Evolutionary conservation across 352 stramenopile genomes (phyloP), one percentile per base, ranked within the genome.

Genomic region (Elongisporangium senticosum): DNA sequence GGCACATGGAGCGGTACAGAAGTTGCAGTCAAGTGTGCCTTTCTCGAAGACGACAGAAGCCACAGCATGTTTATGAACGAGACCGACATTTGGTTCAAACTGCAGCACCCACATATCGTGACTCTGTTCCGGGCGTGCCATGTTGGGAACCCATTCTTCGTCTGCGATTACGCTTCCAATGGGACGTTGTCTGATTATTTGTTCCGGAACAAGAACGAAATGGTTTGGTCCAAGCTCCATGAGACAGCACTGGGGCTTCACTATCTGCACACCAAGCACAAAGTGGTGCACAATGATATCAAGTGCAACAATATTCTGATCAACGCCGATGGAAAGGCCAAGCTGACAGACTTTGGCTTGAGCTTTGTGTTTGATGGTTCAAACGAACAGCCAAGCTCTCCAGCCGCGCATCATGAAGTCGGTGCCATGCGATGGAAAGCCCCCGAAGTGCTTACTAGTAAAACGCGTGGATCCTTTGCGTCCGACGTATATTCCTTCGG

Each of bases 81-180:
- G 49, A 49, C 59, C 10, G 48, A 54, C 21, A 60, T 65, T 53
- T 65, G 59, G 59, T 65, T 65, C 28, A 28, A 53, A 2, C 57
- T 63, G 2, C 59, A 53, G 20, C 59, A 65, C 22, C 59, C 53
- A 19, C 53, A 65, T 26, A 49, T 65, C 3, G 59, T 57, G 26
- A 53, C 53, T 23, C 53, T 65, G 0, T 65, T 65, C 47, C 53
- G 53, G 20, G 59, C 53, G 0, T 60, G 59, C 24, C 53, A 59
- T 19, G 49, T 65, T 24, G 59, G 59, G 0, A 33, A 7, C 3
- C 53, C 49, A 8, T 65, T n/a, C n/a, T n/a, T n/a, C n/a, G n/a
- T n/a, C n/a, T n/a, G n/a, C n/a, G n/a, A n/a, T n/a, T n/a, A n/a
- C 13, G 59, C 59, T 40, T 19, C 59, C 3, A 51, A 60, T 11